These are phyloP conservation scores for Barnettozyma sucrosica DNA, from an alignment of 805 yeast species.

Conservation along the genomic window DNA sequence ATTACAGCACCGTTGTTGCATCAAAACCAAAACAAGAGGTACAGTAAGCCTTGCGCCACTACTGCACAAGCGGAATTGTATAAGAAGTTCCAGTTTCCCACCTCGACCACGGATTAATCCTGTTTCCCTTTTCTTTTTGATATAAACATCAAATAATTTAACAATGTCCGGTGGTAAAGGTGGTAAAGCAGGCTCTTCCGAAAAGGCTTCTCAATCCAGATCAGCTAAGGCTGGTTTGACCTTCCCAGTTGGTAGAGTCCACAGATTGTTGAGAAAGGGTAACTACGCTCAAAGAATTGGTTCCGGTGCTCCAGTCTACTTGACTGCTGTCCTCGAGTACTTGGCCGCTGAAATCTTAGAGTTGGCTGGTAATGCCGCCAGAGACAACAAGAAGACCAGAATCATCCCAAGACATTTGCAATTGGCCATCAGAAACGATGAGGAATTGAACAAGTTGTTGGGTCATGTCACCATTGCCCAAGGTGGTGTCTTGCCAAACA, in stretches of 20 bases:
- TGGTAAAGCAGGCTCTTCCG: constrained; percentile 93
- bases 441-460: constrained; percentile 89
- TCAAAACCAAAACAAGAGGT: constrained; percentile 4
- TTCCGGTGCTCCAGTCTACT: constrained; percentile 98
- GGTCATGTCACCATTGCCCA: constrained; percentile 94
- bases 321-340: constrained; percentile 95
- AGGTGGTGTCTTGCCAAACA: constrained; percentile 90
- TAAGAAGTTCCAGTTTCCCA: constrained; percentile 1
- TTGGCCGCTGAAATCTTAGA: constrained; percentile 97
- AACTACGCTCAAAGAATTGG: constrained; percentile 98
- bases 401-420: constrained; percentile 96
- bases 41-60: neutral
- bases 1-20: neutral
- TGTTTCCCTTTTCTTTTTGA: constrained; percentile 1
- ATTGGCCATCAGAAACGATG: constrained; percentile 96
- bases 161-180: constrained; percentile 65
- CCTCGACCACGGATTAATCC: neutral
- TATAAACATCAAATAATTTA: constrained; percentile 10
- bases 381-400: constrained; percentile 92
- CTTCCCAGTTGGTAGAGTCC: constrained; percentile 99
- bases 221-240: constrained; percentile 98
- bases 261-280: constrained; percentile 93
- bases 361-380: constrained; percentile 98
- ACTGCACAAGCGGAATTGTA: neutral
- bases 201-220: constrained; percentile 96